Conservation (phyloP, 2,329 filamentous ascomycete genomes). For the Ploettnerulaceae sp. region DNA sequence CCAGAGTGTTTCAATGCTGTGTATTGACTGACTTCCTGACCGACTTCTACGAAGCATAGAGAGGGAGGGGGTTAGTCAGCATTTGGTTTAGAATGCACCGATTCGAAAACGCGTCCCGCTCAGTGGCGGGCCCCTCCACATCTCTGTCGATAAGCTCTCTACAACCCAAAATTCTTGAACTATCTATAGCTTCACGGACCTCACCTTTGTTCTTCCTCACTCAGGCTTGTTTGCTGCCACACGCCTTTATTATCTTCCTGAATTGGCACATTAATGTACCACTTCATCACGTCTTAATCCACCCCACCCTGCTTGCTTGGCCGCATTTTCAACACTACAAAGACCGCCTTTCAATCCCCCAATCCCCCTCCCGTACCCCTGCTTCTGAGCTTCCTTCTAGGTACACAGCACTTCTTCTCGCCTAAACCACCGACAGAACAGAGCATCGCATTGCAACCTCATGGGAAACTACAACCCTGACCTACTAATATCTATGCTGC, state of each 20-base stretch:
- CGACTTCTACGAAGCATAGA: too few species aligned
- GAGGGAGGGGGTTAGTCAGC: too few species aligned
- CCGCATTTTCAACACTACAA: background rate
- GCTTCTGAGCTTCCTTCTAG: background rate
- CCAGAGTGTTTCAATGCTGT: too few species aligned
- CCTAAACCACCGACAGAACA: background rate
- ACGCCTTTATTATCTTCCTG: background rate
- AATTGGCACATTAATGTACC: background rate
- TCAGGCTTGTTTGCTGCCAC: background rate
- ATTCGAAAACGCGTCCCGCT: too few species aligned
- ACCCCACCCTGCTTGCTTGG: background rate
- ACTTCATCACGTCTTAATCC: background rate
- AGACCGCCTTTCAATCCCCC: background rate
- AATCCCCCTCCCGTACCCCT: background rate
- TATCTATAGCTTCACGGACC: background rate
- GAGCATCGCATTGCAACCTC: background rate
- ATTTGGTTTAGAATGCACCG: too few species aligned
- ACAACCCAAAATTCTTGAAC: background rate
- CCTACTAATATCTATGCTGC: background rate
- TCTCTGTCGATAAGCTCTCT: conserved; percentile 5
- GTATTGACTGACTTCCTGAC: too few species aligned
- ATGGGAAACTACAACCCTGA: background rate
- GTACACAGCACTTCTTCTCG: background rate
- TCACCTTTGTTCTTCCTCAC: background rate
- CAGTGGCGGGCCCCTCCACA: conserved; percentile 1